A percentile compares a stretch with the other conserved stretches of the same genome.
Evolutionary conservation across 106 monocot genomes (phyloP).

Genomic region (Platanthera zijinensis): DNA sequence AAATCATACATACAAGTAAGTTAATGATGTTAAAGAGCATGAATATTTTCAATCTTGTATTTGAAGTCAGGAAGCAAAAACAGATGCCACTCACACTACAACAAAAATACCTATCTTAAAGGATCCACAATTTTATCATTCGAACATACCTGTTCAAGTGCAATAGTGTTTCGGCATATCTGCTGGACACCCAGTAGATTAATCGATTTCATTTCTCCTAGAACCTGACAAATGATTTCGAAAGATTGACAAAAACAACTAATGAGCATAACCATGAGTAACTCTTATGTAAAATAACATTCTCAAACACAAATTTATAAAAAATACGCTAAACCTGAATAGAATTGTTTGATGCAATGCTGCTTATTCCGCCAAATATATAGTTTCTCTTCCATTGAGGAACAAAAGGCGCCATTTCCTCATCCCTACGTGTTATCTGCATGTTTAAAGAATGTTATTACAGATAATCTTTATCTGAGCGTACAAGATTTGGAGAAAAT

Average conservation of each 20-base stretch:
- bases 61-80: neutral
- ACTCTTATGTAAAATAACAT: neutral
- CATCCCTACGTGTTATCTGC: conserved; percentile 90
- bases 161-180: conserved; percentile 97
- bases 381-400: conserved; percentile 83
- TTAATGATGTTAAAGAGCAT: too few relatives aligned
- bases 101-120: neutral
- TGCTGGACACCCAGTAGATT: conserved; percentile 94
- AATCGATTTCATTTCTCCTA: conserved; percentile 91
- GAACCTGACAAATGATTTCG: conserved; percentile 34
- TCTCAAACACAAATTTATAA: neutral
- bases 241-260: neutral
- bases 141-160: conserved; percentile 81
- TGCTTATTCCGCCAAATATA: conserved; percentile 92
- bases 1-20: too few relatives aligned
- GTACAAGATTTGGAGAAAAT: too few relatives aligned
- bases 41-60: too few relatives aligned
- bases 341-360: conserved; percentile 74
- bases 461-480: too few relatives aligned
- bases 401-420: conserved; percentile 87
- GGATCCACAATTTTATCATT: neutral
- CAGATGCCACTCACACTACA: neutral
- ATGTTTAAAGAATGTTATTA: neutral
- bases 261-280: conserved; percentile 5
- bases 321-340: conserved; percentile 57